These are phyloP conservation scores for Trypanosoma vivax DNA, from an alignment of 208 protist genomes.

Conservation along the genomic window DNA sequence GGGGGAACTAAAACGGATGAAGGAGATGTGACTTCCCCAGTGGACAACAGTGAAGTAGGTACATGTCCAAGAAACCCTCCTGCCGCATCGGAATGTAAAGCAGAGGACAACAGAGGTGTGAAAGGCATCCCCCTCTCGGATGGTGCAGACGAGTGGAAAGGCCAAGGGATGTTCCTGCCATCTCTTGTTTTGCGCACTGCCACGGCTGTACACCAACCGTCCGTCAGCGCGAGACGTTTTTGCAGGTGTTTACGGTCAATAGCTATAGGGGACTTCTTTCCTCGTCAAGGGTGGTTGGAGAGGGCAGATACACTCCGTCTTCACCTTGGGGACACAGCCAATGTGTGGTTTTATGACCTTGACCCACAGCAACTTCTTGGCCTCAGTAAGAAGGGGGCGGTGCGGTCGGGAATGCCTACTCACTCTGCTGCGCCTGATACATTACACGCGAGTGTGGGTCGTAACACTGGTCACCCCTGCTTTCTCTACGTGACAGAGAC, in stretches of 20 bases:
- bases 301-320: conserved; percentile 1
- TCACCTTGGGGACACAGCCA: neutral
- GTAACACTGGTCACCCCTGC: conserved; percentile 9
- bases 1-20: no score
- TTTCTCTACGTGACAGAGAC: conserved; percentile 17
- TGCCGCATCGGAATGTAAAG: no score
- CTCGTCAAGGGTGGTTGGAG: neutral
- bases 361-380: conserved; percentile 4
- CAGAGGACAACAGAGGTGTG: no score
- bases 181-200: conserved; percentile 8
- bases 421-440: neutral
- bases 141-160: no score
- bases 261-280: conserved; percentile 11
- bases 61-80: no score
- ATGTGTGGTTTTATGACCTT: conserved; percentile 17
- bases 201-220: neutral
- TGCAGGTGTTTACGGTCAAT: conserved; percentile 1
- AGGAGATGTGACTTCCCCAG: no score
- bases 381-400: neutral
- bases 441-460: neutral
- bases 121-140: no score
- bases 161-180: no score
- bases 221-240: neutral
- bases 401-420: neutral
- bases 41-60: no score